Evolutionary conservation across 2,329 filamentous ascomycete genomes (phyloP).

Genomic region (Talaromyces piceae): DNA sequence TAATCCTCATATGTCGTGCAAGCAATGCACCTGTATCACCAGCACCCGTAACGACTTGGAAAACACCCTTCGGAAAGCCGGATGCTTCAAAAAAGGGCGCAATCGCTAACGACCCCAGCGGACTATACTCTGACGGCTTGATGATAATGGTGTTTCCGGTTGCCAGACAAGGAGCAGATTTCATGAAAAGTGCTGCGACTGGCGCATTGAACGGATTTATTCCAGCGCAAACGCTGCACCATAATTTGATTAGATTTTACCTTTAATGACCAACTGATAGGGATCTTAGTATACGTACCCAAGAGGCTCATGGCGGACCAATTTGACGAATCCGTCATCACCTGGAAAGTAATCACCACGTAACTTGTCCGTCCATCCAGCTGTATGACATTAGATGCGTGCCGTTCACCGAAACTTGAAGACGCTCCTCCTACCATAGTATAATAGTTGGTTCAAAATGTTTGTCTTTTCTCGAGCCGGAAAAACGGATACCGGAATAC

Average conservation of each 20-base stretch:
- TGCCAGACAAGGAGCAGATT: constrained; percentile 55
- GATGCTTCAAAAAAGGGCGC: constrained; percentile 3
- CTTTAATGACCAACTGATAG: constrained; percentile 2
- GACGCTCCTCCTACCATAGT: background rate
- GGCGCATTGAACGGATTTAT: constrained; percentile 11
- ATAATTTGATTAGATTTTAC: constrained; percentile 9
- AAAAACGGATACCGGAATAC: constrained; percentile 11
- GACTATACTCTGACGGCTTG: constrained; percentile 56
- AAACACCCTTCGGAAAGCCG: constrained; percentile 2
- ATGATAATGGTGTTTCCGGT: constrained; percentile 61
- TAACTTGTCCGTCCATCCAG: constrained; percentile 11
- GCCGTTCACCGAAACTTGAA: background rate
- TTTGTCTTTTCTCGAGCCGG: constrained; percentile 1
- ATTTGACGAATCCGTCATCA: constrained; percentile 10
- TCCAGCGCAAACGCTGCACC: constrained; percentile 11
- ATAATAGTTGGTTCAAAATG: constrained; percentile 1
- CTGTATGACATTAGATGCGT: background rate
- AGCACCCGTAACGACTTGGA: constrained; percentile 3
- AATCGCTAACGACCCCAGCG: constrained; percentile 22
- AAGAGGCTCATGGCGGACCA: constrained; percentile 11
- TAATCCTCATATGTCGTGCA: constrained; percentile 30
- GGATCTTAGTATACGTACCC: constrained; percentile 17
- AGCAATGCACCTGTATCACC: constrained; percentile 2
- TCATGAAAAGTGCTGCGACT: constrained; percentile 33
- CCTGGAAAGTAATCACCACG: constrained; percentile 11